A percentile compares a stretch with the other conserved stretches of the same genome.
Evolutionary conservation across 176 grass and related monocot species (phyloP).

Genomic region (Stipa capillata): DNA sequence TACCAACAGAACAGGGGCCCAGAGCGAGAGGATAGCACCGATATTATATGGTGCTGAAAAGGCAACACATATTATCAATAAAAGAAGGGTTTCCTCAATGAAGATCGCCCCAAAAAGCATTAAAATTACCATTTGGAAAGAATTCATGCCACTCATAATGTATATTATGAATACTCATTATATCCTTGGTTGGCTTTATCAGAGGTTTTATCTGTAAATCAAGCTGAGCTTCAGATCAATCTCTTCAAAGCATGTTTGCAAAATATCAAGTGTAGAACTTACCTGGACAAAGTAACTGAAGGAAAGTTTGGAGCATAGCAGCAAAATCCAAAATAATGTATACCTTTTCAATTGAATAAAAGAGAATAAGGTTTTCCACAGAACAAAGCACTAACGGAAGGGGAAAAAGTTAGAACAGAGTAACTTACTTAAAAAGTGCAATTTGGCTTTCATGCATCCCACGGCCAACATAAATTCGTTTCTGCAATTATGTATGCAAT

Average conservation of each 20-base stretch:
- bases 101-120: neutral
- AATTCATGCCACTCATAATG: conserved; percentile 95
- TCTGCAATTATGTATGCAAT: conserved; percentile 39
- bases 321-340: conserved; percentile 79
- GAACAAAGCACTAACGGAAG: neutral
- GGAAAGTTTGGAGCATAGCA: conserved; percentile 75
- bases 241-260: neutral
- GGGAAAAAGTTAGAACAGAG: neutral
- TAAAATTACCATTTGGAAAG: conserved; percentile 75
- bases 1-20: conserved; percentile 91
- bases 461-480: conserved; percentile 96
- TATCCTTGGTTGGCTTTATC: conserved; percentile 84
- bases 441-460: conserved; percentile 94
- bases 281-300: conserved; percentile 96
- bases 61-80: neutral
- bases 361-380: conserved; percentile 19
- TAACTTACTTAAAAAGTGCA: conserved; percentile 88
- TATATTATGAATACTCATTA: conserved; percentile 80
- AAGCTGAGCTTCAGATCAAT: conserved; percentile 2
- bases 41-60: conserved; percentile 74
- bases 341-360: conserved; percentile 57
- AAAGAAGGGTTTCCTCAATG: neutral
- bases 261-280: conserved; percentile 21
- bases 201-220: conserved; percentile 87
- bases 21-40: conserved; percentile 71